Evolutionary conservation across 1,284 basidiomycete species (phyloP).

Genomic region (Moniliophthora roreri): DNA sequence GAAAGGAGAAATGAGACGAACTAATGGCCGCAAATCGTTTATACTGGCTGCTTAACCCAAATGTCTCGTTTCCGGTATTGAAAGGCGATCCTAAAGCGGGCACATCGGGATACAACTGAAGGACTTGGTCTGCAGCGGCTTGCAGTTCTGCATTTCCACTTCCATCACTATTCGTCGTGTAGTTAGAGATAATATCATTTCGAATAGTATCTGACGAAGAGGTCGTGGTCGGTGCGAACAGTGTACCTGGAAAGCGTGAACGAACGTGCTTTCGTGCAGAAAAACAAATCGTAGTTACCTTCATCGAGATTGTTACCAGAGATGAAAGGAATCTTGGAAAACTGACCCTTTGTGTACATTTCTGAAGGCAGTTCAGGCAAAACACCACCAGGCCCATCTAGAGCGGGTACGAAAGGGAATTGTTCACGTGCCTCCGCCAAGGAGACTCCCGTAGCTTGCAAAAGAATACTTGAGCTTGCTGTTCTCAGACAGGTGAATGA

Average conservation of each 20-base stretch:
- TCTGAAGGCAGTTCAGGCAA: not conserved
- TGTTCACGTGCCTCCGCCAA: not conserved
- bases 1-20: not conserved
- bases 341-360: not conserved
- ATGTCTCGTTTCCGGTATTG: conserved; percentile 10
- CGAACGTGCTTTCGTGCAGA: not conserved
- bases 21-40: conserved; percentile 6
- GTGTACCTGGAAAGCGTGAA: not conserved
- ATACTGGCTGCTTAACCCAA: conserved; percentile 1
- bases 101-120: conserved; percentile 6
- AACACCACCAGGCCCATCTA: not conserved
- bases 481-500: not conserved
- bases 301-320: conserved; percentile 1
- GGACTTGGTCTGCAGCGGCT: not conserved
- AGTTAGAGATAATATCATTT: conserved; percentile 1
- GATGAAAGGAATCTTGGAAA: not conserved
- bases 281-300: not conserved
- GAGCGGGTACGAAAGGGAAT: not conserved
- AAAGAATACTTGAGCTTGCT: not conserved
- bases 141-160: not conserved
- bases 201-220: not conserved
- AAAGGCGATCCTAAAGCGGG: conserved; percentile 7
- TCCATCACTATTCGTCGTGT: not conserved
- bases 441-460: not conserved
- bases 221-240: not conserved